phyloP scores from a whole-genome alignment of 306 rosid species.

The Leucaena leucocephala region DNA sequence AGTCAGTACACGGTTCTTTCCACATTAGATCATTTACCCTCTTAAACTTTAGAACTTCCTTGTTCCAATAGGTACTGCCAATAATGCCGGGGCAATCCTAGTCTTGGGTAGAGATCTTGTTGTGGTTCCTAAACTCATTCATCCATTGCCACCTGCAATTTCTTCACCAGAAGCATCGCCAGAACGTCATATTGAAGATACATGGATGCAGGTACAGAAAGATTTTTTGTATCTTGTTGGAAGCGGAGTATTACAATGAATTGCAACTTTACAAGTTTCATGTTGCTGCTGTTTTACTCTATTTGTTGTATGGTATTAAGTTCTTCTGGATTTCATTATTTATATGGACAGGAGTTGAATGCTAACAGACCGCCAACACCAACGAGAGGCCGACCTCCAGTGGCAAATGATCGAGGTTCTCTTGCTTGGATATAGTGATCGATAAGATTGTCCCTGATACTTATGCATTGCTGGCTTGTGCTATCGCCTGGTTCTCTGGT shows the following conservation, averaged over 20 bases:
- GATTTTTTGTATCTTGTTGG: conserved; percentile 6
- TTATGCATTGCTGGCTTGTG: conserved; percentile 49
- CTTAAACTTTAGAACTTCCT: conserved; percentile 36
- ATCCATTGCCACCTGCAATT: conserved; percentile 94
- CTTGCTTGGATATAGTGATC: conserved; percentile 89
- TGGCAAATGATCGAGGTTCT: conserved; percentile 87
- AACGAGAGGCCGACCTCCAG: conserved; percentile 97
- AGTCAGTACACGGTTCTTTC: not conserved
- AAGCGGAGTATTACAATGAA: not conserved
- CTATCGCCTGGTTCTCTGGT: conserved; percentile 59
- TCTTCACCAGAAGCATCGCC: conserved; percentile 94
- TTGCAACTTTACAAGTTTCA: conserved; percentile 21
- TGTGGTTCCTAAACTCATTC: conserved; percentile 93
- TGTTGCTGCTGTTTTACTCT: conserved; percentile 14
- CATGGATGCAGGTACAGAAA: conserved; percentile 93
- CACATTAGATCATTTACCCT: conserved; percentile 21
- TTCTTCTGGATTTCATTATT: conserved; percentile 11
- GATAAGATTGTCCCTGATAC: conserved; percentile 33
- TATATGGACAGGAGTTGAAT: conserved; percentile 74
- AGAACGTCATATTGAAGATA: conserved; percentile 90
- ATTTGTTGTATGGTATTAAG: conserved; percentile 23
- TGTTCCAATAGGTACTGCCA: conserved; percentile 77
- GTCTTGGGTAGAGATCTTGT: conserved; percentile 98
- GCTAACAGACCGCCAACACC: conserved; percentile 99
- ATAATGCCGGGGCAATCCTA: conserved; percentile 95